Conservation (phyloP, 148 eudicot genomes). For the Nepenthes gracilis region DNA sequence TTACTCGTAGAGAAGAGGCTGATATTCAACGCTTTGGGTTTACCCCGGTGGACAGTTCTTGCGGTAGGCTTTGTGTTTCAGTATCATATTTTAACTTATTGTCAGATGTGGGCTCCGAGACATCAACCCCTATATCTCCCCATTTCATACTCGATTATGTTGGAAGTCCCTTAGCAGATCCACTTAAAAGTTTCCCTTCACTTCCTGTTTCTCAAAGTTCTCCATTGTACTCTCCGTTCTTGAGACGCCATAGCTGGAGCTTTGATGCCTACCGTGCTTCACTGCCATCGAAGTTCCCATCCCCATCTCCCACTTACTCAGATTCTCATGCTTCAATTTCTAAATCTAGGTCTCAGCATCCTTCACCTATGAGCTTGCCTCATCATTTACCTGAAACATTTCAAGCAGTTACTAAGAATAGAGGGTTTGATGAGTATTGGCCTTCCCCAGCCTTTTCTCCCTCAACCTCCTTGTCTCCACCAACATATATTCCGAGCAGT, state of each 20-base stretch:
- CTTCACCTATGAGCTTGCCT: constrained; percentile 58
- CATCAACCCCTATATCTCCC: constrained; percentile 66
- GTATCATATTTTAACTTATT: constrained; percentile 44
- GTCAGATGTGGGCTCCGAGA: constrained; percentile 45
- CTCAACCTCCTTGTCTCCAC: constrained; percentile 75
- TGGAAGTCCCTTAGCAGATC: constrained; percentile 81
- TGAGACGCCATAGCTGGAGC: constrained; percentile 88
- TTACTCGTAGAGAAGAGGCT: constrained; percentile 62
- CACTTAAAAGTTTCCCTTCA: constrained; percentile 59
- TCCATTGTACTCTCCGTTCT: constrained; percentile 48
- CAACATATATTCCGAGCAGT: constrained; percentile 27
- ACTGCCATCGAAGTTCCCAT: constrained; percentile 45
- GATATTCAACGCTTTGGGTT: constrained; percentile 68
- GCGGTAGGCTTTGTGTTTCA: constrained; percentile 74
- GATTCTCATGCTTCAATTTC: constrained; percentile 48
- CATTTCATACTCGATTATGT: constrained; percentile 85
- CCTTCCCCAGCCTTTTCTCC: constrained; percentile 55
- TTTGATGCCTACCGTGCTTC: constrained; percentile 45
- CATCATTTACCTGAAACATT: constrained; percentile 34
- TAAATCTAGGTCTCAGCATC: constrained; percentile 25
- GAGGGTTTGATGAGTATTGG: constrained; percentile 59
- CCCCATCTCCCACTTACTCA: constrained; percentile 68
- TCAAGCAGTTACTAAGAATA: constrained; percentile 25
- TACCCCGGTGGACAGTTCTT: constrained; percentile 69
- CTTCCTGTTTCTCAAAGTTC: constrained; percentile 38